Base-by-base conservation (phyloP, 1,284 basidiomycete genomes). In the Athelia psychrophila region DNA sequence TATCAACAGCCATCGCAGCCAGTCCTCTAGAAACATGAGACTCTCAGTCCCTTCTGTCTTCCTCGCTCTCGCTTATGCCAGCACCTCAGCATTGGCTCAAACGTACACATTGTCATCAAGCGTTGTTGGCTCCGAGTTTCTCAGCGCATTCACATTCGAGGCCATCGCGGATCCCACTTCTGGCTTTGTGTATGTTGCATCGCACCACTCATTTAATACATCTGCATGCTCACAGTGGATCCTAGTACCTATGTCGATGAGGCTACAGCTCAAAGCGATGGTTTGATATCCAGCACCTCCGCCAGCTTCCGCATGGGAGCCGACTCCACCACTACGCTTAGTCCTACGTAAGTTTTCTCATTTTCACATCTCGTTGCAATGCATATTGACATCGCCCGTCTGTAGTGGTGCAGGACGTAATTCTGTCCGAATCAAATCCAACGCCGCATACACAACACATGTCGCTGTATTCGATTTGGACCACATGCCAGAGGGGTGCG, bases 401-500 rank as follows among this genome's bases (percentile, higher is more conserved):
- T 25, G 61, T 16, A 58, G 51, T 25, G 64, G 60, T n/a, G 58
- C 63, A 12, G 65, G 65, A 19, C 56, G 65, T 15, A 58, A 64
- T 51, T 60, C 62, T 10, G 64, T 66, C 3, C 58, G 65, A 36
- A 56, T 67, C 36, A 54, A 57, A 38, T 60, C 57, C 22, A 63
- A 62, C 19, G 58, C 60, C 35, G 46, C 56, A 44, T 67, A 58
- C 52, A 53, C 59, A 20, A 60, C 54, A 3, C 61, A 63, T 49
- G 61, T 60, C 49, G 53, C 54, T 25, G 56, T 68, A 23, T 67
- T 73, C 47, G 59, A 72, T 47, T 61, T 72, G 27, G 45, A 44
- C 1, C 78, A 78, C 54, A 79, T 79, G 75, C 78, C 86, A 2
- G 72, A 47, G 52, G 49, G 50, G 48, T 32, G 44, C 54, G 80